Base-by-base conservation (phyloP, 352 stramenopile species). In the Phytophthora foliorum region DNA sequence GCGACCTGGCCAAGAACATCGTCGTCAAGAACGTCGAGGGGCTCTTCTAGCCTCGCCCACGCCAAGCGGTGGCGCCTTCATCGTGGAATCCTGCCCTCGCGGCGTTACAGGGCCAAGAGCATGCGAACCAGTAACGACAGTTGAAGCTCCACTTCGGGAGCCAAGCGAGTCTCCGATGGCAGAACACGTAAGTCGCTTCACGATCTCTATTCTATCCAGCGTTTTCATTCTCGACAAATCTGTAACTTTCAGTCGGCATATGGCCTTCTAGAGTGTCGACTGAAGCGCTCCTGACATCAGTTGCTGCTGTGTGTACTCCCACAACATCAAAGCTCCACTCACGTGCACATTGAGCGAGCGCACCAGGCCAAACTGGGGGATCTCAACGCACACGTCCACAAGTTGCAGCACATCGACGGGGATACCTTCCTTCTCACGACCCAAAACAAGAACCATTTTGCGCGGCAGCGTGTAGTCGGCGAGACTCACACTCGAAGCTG, bases 311-410 rank as follows among this genome's bases (percentile, higher is more conserved):
- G 95, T 98, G 76, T 98, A 98, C 72, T 98, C 95, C 96, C 97
- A 99, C 56, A 99, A 84, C 52, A 97, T 66, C 22, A 99, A 87
- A 19, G 97, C 95, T 49, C 95, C 97, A 59, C 91, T 98, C 21
- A 99, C 97, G 69, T 99, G 97, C 44, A 99, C 97, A 65, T 99
- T 99, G 27, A 99, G 87, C 49, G 91, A 98, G 7, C 97, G 88
- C 52, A 98, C 98, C 41, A 99, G 91, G 2, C 97, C 97, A 51
- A 98, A 92, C 71, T 99, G 97, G 17, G 97, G 97, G 74, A 99
- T 99, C 77, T 99, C 97, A 24, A 99, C 92, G 63, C 97, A 99
- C 17, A 95, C 72, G 66, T 99, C 97, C n/a, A 99, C 92, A 32
- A 93, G 78, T 59, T 98, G 89, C 9, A 99, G 80, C 38, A 98